Evolutionary conservation across 345 rosid species (phyloP).

Genomic region (Salix koriyanagi): DNA sequence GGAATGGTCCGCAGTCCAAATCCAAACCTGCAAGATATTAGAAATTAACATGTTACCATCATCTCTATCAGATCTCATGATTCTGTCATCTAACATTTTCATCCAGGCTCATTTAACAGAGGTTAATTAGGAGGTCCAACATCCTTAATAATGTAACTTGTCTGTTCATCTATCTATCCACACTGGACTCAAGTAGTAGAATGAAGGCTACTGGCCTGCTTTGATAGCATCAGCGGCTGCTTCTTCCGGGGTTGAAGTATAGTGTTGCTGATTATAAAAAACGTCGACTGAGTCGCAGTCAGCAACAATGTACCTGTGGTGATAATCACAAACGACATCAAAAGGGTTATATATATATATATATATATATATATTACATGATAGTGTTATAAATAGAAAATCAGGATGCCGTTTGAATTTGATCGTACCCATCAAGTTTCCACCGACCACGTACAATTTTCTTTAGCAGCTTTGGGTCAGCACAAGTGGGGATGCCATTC

Average conservation of each 20-base stretch:
- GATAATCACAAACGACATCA: not conserved
- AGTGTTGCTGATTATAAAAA: conserved; percentile 24
- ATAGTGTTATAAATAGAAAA: not conserved
- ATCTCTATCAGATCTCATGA: too few relatives aligned
- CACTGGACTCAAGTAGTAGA: not conserved
- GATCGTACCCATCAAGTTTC: conserved; percentile 25
- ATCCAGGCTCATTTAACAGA: not conserved
- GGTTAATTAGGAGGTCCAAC: not conserved
- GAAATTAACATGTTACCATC: not conserved
- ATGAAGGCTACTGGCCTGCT: conserved; percentile 47
- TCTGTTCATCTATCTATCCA: not conserved
- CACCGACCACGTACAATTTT: conserved; percentile 26
- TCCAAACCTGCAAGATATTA: conserved; percentile 50
- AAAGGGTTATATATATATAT: not conserved
- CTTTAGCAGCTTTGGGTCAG: conserved; percentile 25
- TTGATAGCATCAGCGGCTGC: conserved; percentile 82
- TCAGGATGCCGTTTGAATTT: not conserved
- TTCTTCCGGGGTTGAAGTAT: conserved; percentile 30
- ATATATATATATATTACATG: not conserved
- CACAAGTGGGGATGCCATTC: conserved; percentile 34
- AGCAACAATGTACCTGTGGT: conserved; percentile 27
- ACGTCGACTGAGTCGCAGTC: conserved; percentile 35
- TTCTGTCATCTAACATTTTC: not conserved
- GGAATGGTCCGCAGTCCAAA: conserved; percentile 84
- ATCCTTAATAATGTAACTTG: not conserved